Conservation (phyloP, 768 basidiomycete species). For the Tricholoma saponaceum region DNA sequence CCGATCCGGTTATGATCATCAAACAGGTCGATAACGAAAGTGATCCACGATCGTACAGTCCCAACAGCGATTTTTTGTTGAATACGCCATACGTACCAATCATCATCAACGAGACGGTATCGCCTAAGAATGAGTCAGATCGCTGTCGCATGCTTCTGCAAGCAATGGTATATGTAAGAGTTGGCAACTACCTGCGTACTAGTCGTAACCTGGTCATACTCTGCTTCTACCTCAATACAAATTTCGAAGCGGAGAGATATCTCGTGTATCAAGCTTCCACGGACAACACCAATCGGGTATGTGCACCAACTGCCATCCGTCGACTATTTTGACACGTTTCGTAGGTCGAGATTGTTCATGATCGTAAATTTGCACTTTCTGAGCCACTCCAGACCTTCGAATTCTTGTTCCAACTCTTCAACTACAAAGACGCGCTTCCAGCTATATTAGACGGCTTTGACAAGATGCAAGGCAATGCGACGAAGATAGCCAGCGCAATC, state of each 20-base stretch:
- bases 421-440: neutral
- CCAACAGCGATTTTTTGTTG: neutral
- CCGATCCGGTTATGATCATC: neutral
- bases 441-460: neutral
- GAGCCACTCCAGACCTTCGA: neutral
- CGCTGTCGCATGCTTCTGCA: neutral
- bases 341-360: neutral
- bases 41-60: conserved; percentile 1
- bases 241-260: neutral
- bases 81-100: neutral
- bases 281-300: neutral
- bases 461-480: neutral
- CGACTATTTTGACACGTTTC: neutral
- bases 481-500: neutral
- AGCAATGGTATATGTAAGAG: neutral
- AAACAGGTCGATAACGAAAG: neutral
- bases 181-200: neutral
- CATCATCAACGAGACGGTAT: neutral
- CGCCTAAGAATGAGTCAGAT: neutral
- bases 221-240: conserved; percentile 1
- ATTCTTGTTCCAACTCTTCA: conserved; percentile 1
- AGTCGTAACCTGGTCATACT: neutral
- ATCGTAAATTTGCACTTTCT: neutral
- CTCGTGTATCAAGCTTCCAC: conserved; percentile 1
- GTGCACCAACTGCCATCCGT: neutral